A percentile compares a stretch with the other conserved stretches of the same genome.
These are phyloP conservation scores for Xylaria palmicola DNA, from an alignment of 495 filamentous ascomycete genomes.

Conservation along the genomic window DNA sequence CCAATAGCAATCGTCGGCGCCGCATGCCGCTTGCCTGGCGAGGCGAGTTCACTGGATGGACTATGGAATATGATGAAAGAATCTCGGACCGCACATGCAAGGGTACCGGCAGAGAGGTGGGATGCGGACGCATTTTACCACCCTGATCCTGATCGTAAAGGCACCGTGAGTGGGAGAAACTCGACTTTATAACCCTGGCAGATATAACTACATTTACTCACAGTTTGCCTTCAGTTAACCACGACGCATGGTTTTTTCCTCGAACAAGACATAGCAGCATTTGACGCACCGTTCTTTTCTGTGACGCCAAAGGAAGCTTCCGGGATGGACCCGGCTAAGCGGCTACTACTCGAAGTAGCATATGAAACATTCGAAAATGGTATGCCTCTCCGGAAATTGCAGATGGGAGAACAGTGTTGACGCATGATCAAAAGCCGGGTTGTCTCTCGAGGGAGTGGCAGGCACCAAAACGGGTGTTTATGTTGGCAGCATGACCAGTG, in stretches of 20 bases:
- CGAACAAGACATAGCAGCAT: conserved; percentile 42
- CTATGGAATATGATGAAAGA: conserved; percentile 45
- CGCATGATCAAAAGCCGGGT: conserved; percentile 32
- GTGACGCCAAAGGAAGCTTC: conserved; percentile 47
- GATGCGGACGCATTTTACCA: conserved; percentile 62
- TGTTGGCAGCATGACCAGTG: conserved; percentile 37
- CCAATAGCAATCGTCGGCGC: conserved; percentile 44
- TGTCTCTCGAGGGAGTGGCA: conserved; percentile 36
- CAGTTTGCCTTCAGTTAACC: conserved; percentile 22
- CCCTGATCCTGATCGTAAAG: conserved; percentile 45
- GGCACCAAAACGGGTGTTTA: conserved; percentile 44
- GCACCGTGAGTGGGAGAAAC: conserved; percentile 10
- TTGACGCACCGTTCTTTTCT: conserved; percentile 51
- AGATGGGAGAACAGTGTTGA: not conserved
- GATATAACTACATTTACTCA: not conserved
- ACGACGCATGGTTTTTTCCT: conserved; percentile 53
- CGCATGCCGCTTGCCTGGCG: conserved; percentile 47
- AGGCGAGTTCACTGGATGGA: conserved; percentile 31
- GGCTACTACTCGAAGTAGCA: conserved; percentile 47
- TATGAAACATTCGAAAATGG: conserved; percentile 54
- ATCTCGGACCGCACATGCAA: conserved; percentile 27
- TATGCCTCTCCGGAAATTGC: conserved; percentile 19
- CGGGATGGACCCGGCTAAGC: conserved; percentile 37
- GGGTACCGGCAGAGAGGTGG: conserved; percentile 65
- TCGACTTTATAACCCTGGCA: not conserved